Evolutionary conservation across 208 protist species (phyloP).

Genomic region (Acanthamoeba healyi): DNA sequence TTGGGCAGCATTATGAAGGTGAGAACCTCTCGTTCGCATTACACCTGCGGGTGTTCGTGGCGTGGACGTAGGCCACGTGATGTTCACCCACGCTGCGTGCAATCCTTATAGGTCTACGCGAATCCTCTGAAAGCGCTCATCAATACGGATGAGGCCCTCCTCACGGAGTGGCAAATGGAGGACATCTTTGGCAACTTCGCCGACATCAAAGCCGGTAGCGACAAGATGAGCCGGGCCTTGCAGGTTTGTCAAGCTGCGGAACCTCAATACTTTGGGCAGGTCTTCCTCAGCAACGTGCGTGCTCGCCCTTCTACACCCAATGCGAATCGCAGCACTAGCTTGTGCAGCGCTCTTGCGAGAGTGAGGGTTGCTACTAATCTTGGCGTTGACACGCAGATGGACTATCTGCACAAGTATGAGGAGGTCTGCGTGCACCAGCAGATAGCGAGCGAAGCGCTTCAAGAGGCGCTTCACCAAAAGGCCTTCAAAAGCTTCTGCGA

Average conservation of each 20-base stretch:
- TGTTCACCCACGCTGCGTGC: background rate
- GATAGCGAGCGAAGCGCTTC: background rate
- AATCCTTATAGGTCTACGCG: background rate
- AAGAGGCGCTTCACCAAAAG: slow-evolving; percentile 23
- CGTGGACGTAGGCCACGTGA: background rate
- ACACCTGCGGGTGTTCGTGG: background rate
- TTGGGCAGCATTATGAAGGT: slow-evolving; percentile 17
- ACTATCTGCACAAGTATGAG: slow-evolving; percentile 44
- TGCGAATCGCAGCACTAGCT: background rate
- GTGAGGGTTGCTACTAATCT: background rate
- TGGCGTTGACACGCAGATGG: background rate
- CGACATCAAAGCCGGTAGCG: background rate
- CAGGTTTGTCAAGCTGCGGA: background rate
- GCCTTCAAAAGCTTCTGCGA: slow-evolving; percentile 30
- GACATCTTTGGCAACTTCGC: slow-evolving; percentile 52
- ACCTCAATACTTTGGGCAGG: slow-evolving; percentile 17
- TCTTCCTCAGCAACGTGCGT: slow-evolving; percentile 39
- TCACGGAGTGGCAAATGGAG: slow-evolving; percentile 19
- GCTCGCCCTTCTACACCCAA: background rate
- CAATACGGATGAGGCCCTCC: background rate
- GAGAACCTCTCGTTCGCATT: background rate
- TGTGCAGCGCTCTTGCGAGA: no score
- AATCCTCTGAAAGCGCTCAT: background rate
- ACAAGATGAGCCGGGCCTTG: background rate
- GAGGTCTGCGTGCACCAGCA: slow-evolving; percentile 65